Base-by-base conservation (phyloP, 2,329 filamentous ascomycete genomes). In the Diaporthe australafricana region DNA sequence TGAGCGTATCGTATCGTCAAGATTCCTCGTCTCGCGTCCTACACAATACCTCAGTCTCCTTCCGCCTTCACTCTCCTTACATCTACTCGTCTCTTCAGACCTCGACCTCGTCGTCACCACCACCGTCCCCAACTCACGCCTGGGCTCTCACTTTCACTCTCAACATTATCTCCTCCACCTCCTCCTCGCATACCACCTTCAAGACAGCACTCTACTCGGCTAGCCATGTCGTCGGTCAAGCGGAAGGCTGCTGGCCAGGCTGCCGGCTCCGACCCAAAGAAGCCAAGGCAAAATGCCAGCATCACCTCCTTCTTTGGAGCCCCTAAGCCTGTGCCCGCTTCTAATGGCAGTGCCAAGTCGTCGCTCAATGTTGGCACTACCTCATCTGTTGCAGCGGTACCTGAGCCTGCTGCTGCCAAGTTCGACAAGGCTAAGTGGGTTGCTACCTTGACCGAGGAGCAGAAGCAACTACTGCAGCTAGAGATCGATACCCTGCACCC, bases 341-440 rank as follows among this genome's bases (percentile, higher is more conserved):
- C 79, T 50, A 73, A 11, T 20, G 35, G 47, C 38, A 65, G 55
- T 32, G 73, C 73, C 25, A 53, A 74, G 35, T 35, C 74, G 52
- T 72, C 66, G 25, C 48, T 68, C 27, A 69, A 38, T 42, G 71
- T 67, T 53, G 75, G 66, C 27, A 70, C 53, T 16, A 42, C 74
- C 16, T 53, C 77, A 30, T 70, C 79, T 8, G 73, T 77, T 50
- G 67, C 77, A 14, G 66, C 76, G 12, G 76, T 76, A 9, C 66
- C 79, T 20, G 76, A 80, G 42, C 73, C 81, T 5, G 75, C 83
- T 42, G 77, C 82, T 6, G 74, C 80, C 71, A 93, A 89, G 75
- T 98, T 98, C 80, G 89, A 98, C 86, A 98, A 98, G 85, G 90
- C 90, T 56, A 94, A 93, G 82, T 99, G 96, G 96, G 87, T 95